These are phyloP conservation scores for Agarophyton chilense DNA, from an alignment of 23 red algal genomes.

Conservation along the genomic window DNA sequence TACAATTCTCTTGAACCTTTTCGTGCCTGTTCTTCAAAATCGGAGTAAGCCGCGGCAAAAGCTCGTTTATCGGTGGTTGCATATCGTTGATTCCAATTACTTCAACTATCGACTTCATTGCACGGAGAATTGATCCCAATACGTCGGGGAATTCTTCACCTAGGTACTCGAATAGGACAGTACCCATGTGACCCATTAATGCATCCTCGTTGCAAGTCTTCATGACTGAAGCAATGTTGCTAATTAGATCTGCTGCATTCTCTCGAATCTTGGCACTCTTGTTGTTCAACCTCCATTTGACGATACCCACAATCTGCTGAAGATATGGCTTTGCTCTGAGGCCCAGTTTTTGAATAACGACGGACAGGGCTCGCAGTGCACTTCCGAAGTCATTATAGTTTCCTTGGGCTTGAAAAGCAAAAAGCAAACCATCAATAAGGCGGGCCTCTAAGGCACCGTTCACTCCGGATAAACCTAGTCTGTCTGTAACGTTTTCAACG, in stretches of 20 bases:
- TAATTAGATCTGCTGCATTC: slow-evolving; percentile 89
- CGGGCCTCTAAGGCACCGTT: slow-evolving; percentile 70
- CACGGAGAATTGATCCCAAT: slow-evolving; percentile 84
- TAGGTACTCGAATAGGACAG: slow-evolving; percentile 87
- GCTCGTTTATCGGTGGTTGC: slow-evolving; percentile 83
- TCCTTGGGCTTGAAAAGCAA: slow-evolving; percentile 87
- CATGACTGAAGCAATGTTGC: slow-evolving; percentile 67
- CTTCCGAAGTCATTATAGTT: slow-evolving; percentile 63
- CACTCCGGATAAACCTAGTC: slow-evolving; percentile 73
- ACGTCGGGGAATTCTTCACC: slow-evolving; percentile 97
- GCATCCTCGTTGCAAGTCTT: slow-evolving; percentile 68
- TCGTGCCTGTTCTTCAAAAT: slow-evolving; percentile 95
- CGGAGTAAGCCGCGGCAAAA: slow-evolving; percentile 88
- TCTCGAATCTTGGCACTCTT: slow-evolving; percentile 69
- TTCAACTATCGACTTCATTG: slow-evolving; percentile 77
- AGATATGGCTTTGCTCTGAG: slow-evolving; percentile 82
- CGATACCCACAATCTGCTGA: slow-evolving; percentile 68
- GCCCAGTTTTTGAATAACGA: slow-evolving; percentile 67
- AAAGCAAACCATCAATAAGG: slow-evolving; percentile 85
- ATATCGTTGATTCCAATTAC: slow-evolving; percentile 80
- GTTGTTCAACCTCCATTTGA: slow-evolving; percentile 92
- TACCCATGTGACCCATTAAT: slow-evolving; percentile 85
- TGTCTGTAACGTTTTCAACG: slow-evolving; percentile 75
- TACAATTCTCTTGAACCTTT: slow-evolving; percentile 95
- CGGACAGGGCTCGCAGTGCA: slow-evolving; percentile 61